Base-by-base conservation (phyloP, 495 filamentous ascomycete genomes). In the Neohortaea acidophila region DNA sequence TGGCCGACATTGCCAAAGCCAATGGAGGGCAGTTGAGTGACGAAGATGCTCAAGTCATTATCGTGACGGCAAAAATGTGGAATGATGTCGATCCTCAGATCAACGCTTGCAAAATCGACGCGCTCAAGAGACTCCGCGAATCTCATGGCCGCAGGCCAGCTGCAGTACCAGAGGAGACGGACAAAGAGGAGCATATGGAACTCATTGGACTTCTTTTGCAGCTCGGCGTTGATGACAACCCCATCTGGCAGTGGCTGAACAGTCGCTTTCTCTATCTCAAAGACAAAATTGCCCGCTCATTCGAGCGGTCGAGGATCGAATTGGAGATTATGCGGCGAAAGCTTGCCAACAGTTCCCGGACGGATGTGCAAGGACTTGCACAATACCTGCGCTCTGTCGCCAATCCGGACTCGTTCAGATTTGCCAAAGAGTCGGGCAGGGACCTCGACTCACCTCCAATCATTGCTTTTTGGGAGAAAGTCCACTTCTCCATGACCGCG, bases 1-100 rank as follows among this genome's bases (percentile, higher is more conserved):
- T 76, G 54, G 65, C 69, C 44, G 62, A 67, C 53, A 52, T 69
- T 55, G 57, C 71, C 32, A 52, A 62, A 51, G 51, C 66, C 52
- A 49, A 64, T 31, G 54, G 45, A 23, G 54, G 54, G 27, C 57
- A 65, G 34, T 61, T 81, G 15, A 66, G 67, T 11, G 87, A 97
- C 51, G 63, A 69, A 21, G 75, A 96, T 51, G 70, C 81, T 13
- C 78, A 91, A 52, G 77, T 81, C 30, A 77, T 96, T 43, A 61
- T 97, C 25, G 68, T 92, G 13, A 85, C 84, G 21, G 85, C 81
- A 4, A 75, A 84, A n/a, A 87, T 96, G 77, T 94, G 84, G 86
- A 68, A 75, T 45, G 84, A 94, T 58, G 81, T 94, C 2, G 76
- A 84, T 25, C 68, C 77, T 29, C 84, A 87, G 41, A 76, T 94